Evolutionary conservation across 495 filamentous ascomycete species (phyloP), one percentile per base, ranked within the genome.

Genomic region (Elasticomyces elasticus): DNA sequence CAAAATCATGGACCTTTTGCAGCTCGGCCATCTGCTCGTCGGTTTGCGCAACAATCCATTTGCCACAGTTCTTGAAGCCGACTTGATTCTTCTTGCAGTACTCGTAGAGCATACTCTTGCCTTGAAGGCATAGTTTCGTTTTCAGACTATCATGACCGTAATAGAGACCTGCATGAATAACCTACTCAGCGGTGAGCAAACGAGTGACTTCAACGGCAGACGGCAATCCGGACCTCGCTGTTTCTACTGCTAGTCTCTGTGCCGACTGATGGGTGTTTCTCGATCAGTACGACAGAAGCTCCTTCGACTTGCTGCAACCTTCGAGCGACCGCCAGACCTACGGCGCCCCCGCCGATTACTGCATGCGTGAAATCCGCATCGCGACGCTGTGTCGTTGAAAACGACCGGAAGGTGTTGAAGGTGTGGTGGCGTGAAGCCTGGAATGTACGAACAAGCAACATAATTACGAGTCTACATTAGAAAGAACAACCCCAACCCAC

Each of bases 141-240:
- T 98, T 98, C 15, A 95, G 79, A 0, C 81, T 82, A 33, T 67
- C 64, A 19, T 76, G 65, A 31, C 85, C 85, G 71, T 98, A 98
- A 74, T 98, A 97, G 40, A 97, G 78, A 37, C 94, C 94, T 1
- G 86, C 92, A 62, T 98, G 92, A 52, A 97, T 95, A 38, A 97
- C 91, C 85, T 87, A 41, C 9, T 25, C 5, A 5, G 11, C 10
- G 11, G 7, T 47, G 24, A 47, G 43, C 24, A 47, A 11, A 17
- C 40, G 40, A 19, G 5, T 33, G 20, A 43, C 40, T n/a, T 19
- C 40, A 43, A 19, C 10, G 20, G 13, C 7, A 17, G 13, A 55
- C 59, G 46, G 5, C 5, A 6, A 11, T 4, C 9, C 47, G 22
- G 54, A 82, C 85, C 78, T 96, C 92, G 58, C 87, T 94, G 69